Base-by-base conservation (phyloP, 2,329 filamentous ascomycete genomes). In the Peltaster fructicola region DNA sequence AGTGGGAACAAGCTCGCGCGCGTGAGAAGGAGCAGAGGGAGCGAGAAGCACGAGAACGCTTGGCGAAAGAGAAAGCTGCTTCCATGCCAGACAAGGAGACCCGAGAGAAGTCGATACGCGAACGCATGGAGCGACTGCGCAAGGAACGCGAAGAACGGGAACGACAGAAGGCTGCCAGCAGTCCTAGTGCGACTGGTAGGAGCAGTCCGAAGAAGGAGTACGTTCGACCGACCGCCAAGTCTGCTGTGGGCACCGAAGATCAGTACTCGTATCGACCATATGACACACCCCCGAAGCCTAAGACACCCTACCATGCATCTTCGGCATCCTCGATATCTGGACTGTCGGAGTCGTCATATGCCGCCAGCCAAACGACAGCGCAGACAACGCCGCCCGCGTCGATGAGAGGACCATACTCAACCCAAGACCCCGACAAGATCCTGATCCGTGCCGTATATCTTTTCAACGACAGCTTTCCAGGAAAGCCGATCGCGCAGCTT, bases 341-440 rank as follows among this genome's bases (percentile, higher is more conserved):
- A 13, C 72, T 73, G 40, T 91, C 82, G 9, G 81, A 91, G 42
- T 77, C 76, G 8, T 91, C 81, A 1, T 93, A 85, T 51, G 76
- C 81, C 2, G 67, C 78, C 2, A 90, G 81, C 7, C 71, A 80
- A 30, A 82, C 79, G 9, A 93, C 84, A 1, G 65, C 79, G 7
- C 71, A 72, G 30, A 91, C 84, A 5, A 80, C 79, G 4, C 79
- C 84, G 6, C 81, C 84, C 9, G 74, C 78, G 2, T 82, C 77
- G 3, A 65, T 73, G 35, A 69, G 78, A 23, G 71, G 73, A 2
- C 68, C 79, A 2, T 95, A 93, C 52, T 66, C 70, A 17, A 93
- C 82, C 14, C 79, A 78, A 36, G 81, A 95, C 47, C 84, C 85
- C 1, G 73, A 91, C 56, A 98, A 98, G 63, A 88, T 98, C 45